Base-by-base conservation (phyloP, 2,329 filamentous ascomycete genomes). In the Phialophora macrospora region DNA sequence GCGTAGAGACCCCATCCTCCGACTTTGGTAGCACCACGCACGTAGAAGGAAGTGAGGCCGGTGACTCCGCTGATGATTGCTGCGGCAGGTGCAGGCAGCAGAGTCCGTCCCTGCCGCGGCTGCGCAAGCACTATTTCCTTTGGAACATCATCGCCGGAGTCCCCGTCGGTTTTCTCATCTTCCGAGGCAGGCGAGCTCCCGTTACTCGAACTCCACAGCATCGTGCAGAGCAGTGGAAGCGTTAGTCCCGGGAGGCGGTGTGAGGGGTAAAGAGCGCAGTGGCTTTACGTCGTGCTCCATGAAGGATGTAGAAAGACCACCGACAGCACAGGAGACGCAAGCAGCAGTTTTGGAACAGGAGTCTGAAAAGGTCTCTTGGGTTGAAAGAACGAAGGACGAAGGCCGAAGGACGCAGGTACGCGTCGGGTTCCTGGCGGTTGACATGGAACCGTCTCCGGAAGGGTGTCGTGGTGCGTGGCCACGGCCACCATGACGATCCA, bases 1-100 rank as follows among this genome's bases (percentile, higher is more conserved):
- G 79, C 77, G 69, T 79, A 78, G n/a, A 82, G 69, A 4, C 80
- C 79, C 52, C 77, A 75, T 9, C 78, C 77, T 6, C 79, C 79
- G 38, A 81, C 73, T 61, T 78, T 80, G 2, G 78, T 78, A 4
- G 79, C 79, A 12, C 80, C 67, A n/a, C 79, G 75, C 52, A 82
- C 72, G 24, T 77, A 78, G 38, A 82, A 74, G 0, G 80, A 81
- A 6, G 79, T 80, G 4, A 79, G 78, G 68, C 82, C 77, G 68
- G 80, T 76, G 60, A 80, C 68, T 38, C 80, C 70, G 14, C 78
- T 80, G n/a, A 82, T 75, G 17, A 79, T 66, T 4, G 80, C 80
- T 11, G 80, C 80, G 28, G 81, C 74, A 41, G 79, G 77, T 26
- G 74, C 73, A 32, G 80, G 80, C 3, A 82, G 76, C 4, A 82